phyloP scores from a whole-genome alignment of 169 alveolate species.

The Perkinsus olseni region DNA sequence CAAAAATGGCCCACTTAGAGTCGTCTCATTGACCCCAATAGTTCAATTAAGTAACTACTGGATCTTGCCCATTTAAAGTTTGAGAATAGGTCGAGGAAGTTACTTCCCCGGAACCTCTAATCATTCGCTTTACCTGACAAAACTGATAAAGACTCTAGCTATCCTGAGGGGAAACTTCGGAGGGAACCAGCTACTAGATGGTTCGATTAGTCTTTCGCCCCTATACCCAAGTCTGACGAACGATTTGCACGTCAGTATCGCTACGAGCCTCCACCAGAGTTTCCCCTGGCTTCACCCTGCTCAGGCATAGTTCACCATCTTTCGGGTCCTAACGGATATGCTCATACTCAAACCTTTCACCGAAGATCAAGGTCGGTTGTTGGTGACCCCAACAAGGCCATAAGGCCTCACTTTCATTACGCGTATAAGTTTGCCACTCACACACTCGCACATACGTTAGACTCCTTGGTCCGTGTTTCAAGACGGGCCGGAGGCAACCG shows the following conservation, averaged over 20 bases:
- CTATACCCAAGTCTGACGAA: slow-evolving; percentile 80
- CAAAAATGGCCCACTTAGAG: slow-evolving; percentile 84
- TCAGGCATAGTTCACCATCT: slow-evolving; percentile 84
- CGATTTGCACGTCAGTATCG: slow-evolving; percentile 82
- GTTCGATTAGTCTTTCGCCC: slow-evolving; percentile 87
- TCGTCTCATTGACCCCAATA: slow-evolving; percentile 55
- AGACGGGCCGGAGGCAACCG: slow-evolving; percentile 68
- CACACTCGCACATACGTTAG: slow-evolving; percentile 69
- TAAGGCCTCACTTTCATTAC: slow-evolving; percentile 20
- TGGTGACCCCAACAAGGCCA: no score
- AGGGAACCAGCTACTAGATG: slow-evolving; percentile 87
- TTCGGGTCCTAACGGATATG: slow-evolving; percentile 81
- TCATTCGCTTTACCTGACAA: slow-evolving; percentile 76
- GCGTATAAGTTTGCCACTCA: slow-evolving; percentile 22
- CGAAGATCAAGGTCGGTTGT: not conserved
- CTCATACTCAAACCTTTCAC: slow-evolving; percentile 67
- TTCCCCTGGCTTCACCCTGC: slow-evolving; percentile 81
- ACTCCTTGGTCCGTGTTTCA: slow-evolving; percentile 92
- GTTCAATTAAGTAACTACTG: slow-evolving; percentile 27
- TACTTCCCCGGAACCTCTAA: slow-evolving; percentile 66
- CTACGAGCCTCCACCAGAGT: slow-evolving; percentile 80
- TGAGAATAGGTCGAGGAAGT: slow-evolving; percentile 36
- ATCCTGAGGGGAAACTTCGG: slow-evolving; percentile 87
- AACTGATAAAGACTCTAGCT: slow-evolving; percentile 71
- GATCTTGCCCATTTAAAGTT: slow-evolving; percentile 26